A percentile compares a stretch with the other conserved stretches of the same genome.
These are phyloP conservation scores for Termitomyces sp. DNA, from an alignment of 768 basidiomycete species.

Conservation along the genomic window DNA sequence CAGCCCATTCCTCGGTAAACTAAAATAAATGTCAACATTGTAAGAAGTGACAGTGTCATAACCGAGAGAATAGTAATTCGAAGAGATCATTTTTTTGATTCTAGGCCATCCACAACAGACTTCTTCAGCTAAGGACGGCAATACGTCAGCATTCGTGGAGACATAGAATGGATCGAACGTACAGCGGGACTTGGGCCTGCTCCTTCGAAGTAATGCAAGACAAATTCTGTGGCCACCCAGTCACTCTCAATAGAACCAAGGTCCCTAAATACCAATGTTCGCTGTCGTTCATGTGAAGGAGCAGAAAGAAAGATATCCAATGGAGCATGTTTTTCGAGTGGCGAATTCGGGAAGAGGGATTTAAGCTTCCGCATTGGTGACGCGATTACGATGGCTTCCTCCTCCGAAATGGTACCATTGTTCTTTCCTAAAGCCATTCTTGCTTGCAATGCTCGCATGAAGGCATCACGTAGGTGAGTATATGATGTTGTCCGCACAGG, in stretches of 20 bases:
- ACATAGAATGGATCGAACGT: conserved; percentile 20
- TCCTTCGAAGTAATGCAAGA: conserved; percentile 71
- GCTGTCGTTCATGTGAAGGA: conserved; percentile 44
- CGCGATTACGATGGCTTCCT: conserved; percentile 50
- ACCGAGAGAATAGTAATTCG: not conserved
- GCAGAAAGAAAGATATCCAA: conserved; percentile 66
- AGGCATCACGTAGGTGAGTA: conserved; percentile 78
- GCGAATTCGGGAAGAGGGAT: conserved; percentile 68
- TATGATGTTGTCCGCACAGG: conserved; percentile 76
- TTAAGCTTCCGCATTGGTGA: conserved; percentile 69
- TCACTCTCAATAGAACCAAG: conserved; percentile 66
- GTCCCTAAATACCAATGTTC: conserved; percentile 63
- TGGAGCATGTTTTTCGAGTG: conserved; percentile 59
- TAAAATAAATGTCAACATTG: not conserved
- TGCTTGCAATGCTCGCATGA: conserved; percentile 65
- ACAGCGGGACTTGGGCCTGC: conserved; percentile 69
- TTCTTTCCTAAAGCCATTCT: conserved; percentile 51
- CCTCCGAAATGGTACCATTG: conserved; percentile 48
- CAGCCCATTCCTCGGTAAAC: not conserved
- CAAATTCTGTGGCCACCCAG: conserved; percentile 72
- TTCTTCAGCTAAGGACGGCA: conserved; percentile 38
- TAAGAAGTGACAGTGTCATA: not conserved
- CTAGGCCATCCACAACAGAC: conserved; percentile 37
- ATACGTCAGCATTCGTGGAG: not conserved
- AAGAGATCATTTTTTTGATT: conserved; percentile 20